A percentile compares a stretch with the other conserved stretches of the same genome.
Conservation (phyloP, 2,329 filamentous ascomycete genomes). For the Fusarium redolens region DNA sequence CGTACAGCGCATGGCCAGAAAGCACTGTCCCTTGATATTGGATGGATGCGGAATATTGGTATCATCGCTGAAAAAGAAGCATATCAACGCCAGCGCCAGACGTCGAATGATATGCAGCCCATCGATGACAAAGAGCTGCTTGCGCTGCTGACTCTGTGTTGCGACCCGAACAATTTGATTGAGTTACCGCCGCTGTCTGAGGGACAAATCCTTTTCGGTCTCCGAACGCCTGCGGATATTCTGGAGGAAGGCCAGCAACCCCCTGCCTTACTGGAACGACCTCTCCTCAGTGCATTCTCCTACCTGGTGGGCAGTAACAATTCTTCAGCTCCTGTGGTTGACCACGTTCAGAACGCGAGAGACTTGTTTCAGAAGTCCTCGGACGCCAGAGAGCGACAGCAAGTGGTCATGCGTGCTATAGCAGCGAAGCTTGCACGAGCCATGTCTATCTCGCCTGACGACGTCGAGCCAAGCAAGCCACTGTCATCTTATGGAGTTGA, state of each 20-base stretch:
- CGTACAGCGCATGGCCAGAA: background rate
- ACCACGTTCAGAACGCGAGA: background rate
- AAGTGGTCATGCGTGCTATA: slow-evolving; percentile 36
- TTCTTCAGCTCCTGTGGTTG: rapidly evolving
- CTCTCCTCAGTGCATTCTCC: background rate
- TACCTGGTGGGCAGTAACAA: background rate
- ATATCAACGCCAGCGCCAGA: background rate
- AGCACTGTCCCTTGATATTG: background rate
- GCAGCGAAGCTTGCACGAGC: slow-evolving; percentile 48
- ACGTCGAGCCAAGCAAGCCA: slow-evolving; percentile 38
- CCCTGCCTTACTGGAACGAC: background rate
- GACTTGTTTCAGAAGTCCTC: slow-evolving; percentile 42
- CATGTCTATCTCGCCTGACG: slow-evolving; percentile 45
- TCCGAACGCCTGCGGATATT: background rate
- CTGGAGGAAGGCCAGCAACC: background rate
- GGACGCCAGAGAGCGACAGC: background rate
- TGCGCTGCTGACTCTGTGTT: background rate
- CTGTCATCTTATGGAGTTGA: slow-evolving; percentile 42
- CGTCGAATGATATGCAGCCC: slow-evolving; percentile 2
- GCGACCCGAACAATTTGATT: rapidly evolving
- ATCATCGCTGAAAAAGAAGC: background rate
- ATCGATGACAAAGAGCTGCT: background rate
- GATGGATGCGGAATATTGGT: slow-evolving; percentile 5
- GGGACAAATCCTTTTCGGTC: background rate
- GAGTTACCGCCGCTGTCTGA: rapidly evolving